These are phyloP conservation scores for Plenodomus biglobosus DNA, from an alignment of 2,329 filamentous ascomycete species.

Conservation along the genomic window DNA sequence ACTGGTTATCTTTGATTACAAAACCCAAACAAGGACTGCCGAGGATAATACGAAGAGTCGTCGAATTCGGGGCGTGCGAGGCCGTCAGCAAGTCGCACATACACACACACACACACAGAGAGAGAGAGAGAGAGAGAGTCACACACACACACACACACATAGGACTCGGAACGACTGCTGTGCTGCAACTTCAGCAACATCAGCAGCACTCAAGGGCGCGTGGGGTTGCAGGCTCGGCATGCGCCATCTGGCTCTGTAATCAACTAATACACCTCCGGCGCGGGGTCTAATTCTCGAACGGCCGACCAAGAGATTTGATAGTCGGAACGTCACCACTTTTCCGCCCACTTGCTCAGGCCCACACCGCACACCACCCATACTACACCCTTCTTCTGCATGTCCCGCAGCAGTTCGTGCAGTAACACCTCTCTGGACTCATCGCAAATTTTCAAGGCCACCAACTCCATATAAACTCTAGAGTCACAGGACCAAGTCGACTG, in stretches of 20 bases:
- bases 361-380: background rate
- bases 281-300: slow-evolving; percentile 16
- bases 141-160: no score
- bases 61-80: background rate
- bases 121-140: no score
- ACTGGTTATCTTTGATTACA: slow-evolving; percentile 12
- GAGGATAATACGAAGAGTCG: slow-evolving; percentile 1
- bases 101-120: background rate
- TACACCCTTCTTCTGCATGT: slow-evolving; percentile 1
- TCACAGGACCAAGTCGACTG: slow-evolving; percentile 2
- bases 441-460: background rate
- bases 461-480: background rate
- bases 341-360: slow-evolving; percentile 7
- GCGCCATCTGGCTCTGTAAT: slow-evolving; percentile 9
- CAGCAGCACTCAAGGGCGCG: background rate
- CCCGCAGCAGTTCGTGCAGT: slow-evolving; percentile 1
- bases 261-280: slow-evolving; percentile 17
- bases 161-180: no score
- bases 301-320: background rate
- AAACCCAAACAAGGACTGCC: slow-evolving; percentile 1
- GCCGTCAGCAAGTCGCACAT: background rate
- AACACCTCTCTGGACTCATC: background rate
- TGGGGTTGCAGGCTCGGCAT: slow-evolving; percentile 9
- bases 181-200: no score
- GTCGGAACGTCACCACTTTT: slow-evolving; percentile 22